Base-by-base conservation (phyloP, 2,329 filamentous ascomycete genomes). In the Chaetomiaceae sp. region DNA sequence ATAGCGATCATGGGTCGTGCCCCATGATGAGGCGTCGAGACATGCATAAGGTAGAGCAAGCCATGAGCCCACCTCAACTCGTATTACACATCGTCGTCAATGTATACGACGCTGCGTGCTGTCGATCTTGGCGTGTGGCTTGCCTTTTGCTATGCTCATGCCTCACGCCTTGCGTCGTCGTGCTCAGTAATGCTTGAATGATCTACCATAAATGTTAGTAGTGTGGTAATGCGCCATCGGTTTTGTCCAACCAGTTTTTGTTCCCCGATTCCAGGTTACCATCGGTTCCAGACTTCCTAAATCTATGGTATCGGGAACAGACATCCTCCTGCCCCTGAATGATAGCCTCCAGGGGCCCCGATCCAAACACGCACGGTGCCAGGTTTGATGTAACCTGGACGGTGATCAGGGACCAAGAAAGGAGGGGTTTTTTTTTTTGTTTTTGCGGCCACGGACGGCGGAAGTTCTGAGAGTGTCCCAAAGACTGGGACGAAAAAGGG, bases 241-340 rank as follows among this genome's bases (percentile, higher is more conserved):
- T 27, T 27, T 32, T 33, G 21, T 13, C 38, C n/a, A 11, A 18
- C 27, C 40, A 30, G 40, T 18, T 27, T 18, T 40, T 44, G 20
- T 21, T n/a, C n/a, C n/a, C n/a, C 30, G 33, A 25, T 13, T 36
- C 20, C 36, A 30, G 25, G 20, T 37, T 18, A 41, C 6, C 46
- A 49, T 51, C 58, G 51, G 58, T 52, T 46, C 59, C 57, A 58
- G 41, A 57, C 44, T 55, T 57, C 37, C 18, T 18, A 7, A 48
- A 55, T 55, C 57, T 57, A 40, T 58, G 55, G 59, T 55, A 61
- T 58, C 30, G 51, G 50, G 45, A 53, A 51, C 27, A 51, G 38
- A 54, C 38, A 29, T 33, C 29, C n/a, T n/a, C n/a, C 16, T 18
- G 46, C 33, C 25, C 44, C 32, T 34, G 18, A 40, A 53, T 37